phyloP scores from a whole-genome alignment of 495 filamentous ascomycete genomes.

The Xylaria flabelliformis region DNA sequence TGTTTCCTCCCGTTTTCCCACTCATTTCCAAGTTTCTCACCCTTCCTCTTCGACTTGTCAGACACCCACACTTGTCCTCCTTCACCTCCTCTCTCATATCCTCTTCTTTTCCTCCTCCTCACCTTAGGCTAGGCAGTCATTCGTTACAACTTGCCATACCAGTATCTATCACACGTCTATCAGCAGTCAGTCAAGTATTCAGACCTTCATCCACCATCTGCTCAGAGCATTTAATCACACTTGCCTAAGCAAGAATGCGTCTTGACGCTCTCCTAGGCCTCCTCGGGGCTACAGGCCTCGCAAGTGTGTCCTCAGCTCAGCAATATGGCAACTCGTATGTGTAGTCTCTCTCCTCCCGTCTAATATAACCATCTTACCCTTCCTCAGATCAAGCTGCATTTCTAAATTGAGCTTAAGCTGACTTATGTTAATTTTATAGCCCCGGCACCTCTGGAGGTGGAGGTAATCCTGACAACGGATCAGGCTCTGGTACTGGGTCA shows the following conservation, averaged over 20 bases:
- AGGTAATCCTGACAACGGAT: conserved; percentile 20
- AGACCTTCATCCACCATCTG: conserved; percentile 32
- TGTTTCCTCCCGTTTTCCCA: background rate
- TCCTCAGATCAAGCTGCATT: background rate
- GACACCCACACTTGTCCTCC: background rate
- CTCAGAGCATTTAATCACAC: conserved; percentile 20
- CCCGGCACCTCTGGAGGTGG: conserved; percentile 18
- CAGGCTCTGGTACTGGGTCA: conserved; percentile 20
- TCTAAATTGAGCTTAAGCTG: background rate
- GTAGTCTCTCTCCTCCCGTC: background rate
- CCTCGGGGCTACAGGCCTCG: conserved; percentile 35
- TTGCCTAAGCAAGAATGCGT: conserved; percentile 32
- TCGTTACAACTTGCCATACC: conserved; percentile 20
- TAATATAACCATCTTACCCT: background rate
- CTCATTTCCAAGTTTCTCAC: background rate
- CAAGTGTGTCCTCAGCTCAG: conserved; percentile 37
- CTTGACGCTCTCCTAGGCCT: conserved; percentile 35
- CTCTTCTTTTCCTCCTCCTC: conserved; percentile 9
- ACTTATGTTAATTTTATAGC: background rate
- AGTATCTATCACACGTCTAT: conserved; percentile 24
- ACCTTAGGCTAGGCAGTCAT: conserved; percentile 18
- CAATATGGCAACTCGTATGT: conserved; percentile 38
- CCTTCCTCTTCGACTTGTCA: background rate
- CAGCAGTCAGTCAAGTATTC: conserved; percentile 24
- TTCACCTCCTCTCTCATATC: background rate